Percentiles rank a stretch among this genome's conserved stretches.
Conservation (phyloP, 148 eudicot genomes). For the Vaccinium macrocarpon region DNA sequence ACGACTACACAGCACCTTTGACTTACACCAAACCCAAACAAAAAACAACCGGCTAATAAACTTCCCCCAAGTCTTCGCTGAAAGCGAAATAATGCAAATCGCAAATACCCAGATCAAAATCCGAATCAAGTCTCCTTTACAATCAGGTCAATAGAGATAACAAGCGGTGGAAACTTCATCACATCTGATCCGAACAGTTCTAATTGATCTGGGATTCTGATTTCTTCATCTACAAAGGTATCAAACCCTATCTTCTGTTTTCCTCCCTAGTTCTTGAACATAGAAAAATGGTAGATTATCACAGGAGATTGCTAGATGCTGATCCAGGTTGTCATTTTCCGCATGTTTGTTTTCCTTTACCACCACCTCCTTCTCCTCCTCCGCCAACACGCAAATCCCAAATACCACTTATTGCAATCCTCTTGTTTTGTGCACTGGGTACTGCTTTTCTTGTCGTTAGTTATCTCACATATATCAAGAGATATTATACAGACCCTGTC, state of each 20-base stretch:
- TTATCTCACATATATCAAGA: slow-evolving; percentile 29
- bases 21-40: background rate
- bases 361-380: background rate
- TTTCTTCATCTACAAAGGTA: background rate
- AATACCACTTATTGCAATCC: slow-evolving; percentile 24
- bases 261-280: background rate
- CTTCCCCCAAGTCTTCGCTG: background rate
- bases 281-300: background rate
- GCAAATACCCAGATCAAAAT: background rate
- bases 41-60: background rate
- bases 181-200: background rate
- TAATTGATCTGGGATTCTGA: background rate
- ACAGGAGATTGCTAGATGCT: background rate
- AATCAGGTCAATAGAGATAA: background rate
- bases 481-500: slow-evolving; percentile 13
- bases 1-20: background rate
- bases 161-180: background rate
- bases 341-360: too few species aligned
- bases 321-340: too few species aligned
- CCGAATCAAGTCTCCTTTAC: background rate
- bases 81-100: background rate
- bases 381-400: slow-evolving; percentile 15
- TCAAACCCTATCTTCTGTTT: slow-evolving; percentile 3
- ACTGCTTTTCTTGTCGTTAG: slow-evolving; percentile 36
- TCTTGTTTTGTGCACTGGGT: slow-evolving; percentile 38